Conservation (phyloP, 2,329 filamentous ascomycete species). For the Microdochium paspali region DNA sequence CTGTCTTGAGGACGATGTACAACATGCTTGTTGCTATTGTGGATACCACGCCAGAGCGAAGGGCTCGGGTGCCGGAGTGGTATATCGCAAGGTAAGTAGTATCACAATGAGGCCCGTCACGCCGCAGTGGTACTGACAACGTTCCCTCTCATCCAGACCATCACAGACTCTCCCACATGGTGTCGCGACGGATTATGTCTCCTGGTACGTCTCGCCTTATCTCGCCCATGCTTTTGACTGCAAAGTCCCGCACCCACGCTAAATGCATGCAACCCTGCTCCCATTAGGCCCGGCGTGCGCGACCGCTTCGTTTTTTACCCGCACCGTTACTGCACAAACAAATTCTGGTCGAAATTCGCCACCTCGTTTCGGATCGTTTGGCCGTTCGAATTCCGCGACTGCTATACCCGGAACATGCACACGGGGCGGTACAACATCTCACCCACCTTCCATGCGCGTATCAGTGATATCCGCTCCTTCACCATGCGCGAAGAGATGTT, state of each 20-base stretch:
- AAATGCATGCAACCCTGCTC: too few species aligned
- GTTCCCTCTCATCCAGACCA: background rate
- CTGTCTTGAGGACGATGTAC: background rate
- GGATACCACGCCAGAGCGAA: background rate
- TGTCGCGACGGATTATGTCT: background rate
- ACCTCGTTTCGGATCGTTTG: background rate
- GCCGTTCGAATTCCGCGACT: slow-evolving; percentile 1
- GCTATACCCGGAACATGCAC: background rate
- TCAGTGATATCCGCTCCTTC: background rate
- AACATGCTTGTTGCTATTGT: background rate
- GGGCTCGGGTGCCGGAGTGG: background rate
- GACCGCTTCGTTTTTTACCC: slow-evolving; percentile 1
- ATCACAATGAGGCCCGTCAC: background rate
- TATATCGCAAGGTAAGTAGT: background rate
- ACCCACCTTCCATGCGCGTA: background rate
- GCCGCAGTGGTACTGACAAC: background rate
- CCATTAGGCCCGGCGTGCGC: slow-evolving; percentile 1
- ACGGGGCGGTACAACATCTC: slow-evolving; percentile 2
- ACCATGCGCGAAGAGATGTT: slow-evolving; percentile 1
- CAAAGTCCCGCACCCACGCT: too few species aligned
- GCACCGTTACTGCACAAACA: slow-evolving; percentile 1
- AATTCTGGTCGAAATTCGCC: background rate
- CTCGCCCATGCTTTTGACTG: too few species aligned
- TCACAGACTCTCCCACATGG: background rate
- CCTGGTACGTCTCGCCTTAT: background rate